Base-by-base conservation (phyloP, 805 yeast genomes). In the Hanseniaspora clermontiae region DNA sequence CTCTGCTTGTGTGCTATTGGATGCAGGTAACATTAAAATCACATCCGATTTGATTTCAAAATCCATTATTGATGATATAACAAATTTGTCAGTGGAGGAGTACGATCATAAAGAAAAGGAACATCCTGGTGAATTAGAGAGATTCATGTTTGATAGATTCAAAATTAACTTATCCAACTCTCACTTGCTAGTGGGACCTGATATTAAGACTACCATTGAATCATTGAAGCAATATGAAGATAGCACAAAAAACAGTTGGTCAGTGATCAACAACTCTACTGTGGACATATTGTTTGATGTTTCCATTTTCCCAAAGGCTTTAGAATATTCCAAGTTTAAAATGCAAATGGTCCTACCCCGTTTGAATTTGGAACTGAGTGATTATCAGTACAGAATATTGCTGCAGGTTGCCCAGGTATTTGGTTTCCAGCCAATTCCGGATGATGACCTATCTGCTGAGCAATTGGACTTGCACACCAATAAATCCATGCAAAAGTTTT, bases 11-110 rank as follows among this genome's bases (percentile, higher is more conserved):
- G 87, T 90, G 3, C 80, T 93, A 19, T 74, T 93, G 55, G 97
- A 93, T 74, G 96, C 97, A 8, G 99, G 99, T 65, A 96, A 91
- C 67, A 83, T 95, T 27, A 82, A 88, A 60, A 80, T 93, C 15
- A 70, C 74, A 1, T 87, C 96, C 65, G 93, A 90, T 62, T 75
- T 91, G 43, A 93, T 82, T 3, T 86, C 84, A 49, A 80, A 80
- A 60, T 76, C 78, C 3, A 80, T 79, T 48, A 77, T 89, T 31
- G 81, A 82, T 51, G 82, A 81, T 58, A 79, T 89, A 48, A 87
- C 82, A 64, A 73, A 80, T 29, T 80, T 86, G 64, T 74, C 75
- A 5, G 69, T 71, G 7, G 80, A 77, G 2, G 96, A 91, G 63
- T 91, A 95, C 86, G 77, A 80, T 19, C 74, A 77, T 39, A 64